Evolutionary conservation across 495 filamentous ascomycete genomes (phyloP), one percentile per base, ranked within the genome.

Genomic region (Evansstolkia leycettana): DNA sequence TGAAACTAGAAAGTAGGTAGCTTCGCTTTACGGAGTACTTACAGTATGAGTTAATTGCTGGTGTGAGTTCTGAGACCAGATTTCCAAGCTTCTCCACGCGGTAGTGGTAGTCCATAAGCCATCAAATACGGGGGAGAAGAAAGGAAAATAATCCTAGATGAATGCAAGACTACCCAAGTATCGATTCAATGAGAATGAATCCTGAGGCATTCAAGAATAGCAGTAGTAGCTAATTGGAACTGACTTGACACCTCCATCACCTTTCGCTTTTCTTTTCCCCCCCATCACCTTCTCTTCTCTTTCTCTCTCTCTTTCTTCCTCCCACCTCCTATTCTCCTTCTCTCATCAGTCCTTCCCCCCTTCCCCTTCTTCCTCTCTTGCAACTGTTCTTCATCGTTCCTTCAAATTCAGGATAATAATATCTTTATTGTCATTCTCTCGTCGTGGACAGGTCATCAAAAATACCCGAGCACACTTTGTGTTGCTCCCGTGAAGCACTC

Each of bases 391-490:
- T 42, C 41, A 54, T 47, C 50, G 49, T 55, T 61, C 58, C 61
- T 65, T 63, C 50, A 46, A 42, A 41, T 46, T 46, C 43, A n/a
- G n/a, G n/a, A n/a, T n/a, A n/a, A n/a, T n/a, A 44, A 40, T 49
- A 36, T 45, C 47, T 38, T 44, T 47, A 40, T 50, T 54, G 57
- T 62, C 62, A 57, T 58, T 64, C 62, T 62, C 49, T 55, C 50
- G 55, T 52, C 43, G 54, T 41, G 50, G 43, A 51, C 46, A 45
- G 47, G 3, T 16, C 30, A 11, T 5, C 4, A 13, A 33, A 15
- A 8, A 16, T 19, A 8, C 4, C 13, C 3, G 3, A 16, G 6
- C 17, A 5, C 30, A 5, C 14, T 15, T 33, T n/a, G 27, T 19
- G 30, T 10, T 17, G 30, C 11, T 26, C 24, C 24, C 24, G n/a